These are phyloP conservation scores for Aspergillus amoenus DNA, from an alignment of 2,329 filamentous ascomycete genomes.

Conservation along the genomic window DNA sequence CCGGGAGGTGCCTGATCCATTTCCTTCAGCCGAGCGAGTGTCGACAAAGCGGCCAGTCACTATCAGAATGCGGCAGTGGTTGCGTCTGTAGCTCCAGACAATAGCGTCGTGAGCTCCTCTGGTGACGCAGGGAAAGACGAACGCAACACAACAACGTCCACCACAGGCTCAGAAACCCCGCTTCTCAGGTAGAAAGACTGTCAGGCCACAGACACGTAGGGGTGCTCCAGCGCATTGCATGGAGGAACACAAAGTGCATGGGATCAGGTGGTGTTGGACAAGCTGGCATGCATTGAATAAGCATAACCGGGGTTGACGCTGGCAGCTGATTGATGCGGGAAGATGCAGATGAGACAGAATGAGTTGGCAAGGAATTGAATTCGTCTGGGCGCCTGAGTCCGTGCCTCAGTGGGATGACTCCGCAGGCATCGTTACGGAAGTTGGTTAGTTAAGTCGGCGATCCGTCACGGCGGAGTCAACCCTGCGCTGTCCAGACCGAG, in stretches of 20 bases:
- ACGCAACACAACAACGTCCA: constrained; percentile 12
- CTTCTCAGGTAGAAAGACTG: constrained; percentile 5
- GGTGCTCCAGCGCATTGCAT: constrained; percentile 14
- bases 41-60: constrained; percentile 9
- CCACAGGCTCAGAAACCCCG: constrained; percentile 12
- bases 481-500: not conserved
- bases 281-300: constrained; percentile 18
- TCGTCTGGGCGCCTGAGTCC: not conserved
- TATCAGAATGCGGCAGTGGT: constrained; percentile 8
- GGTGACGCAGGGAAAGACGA: constrained; percentile 12
- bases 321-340: constrained; percentile 16
- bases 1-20: constrained; percentile 37
- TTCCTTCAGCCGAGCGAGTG: not conserved
- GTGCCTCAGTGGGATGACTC: not conserved
- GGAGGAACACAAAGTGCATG: constrained; percentile 14
- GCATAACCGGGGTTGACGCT: constrained; percentile 9
- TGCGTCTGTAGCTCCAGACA: constrained; percentile 12
- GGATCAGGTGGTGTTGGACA: constrained; percentile 16
- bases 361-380: constrained; percentile 10
- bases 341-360: constrained; percentile 8
- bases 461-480: not conserved
- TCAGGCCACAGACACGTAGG: constrained; percentile 19
- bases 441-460: too few relatives aligned
- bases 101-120: constrained; percentile 1
- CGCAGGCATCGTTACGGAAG: not conserved